Evolutionary conservation across 805 yeast species (phyloP), one percentile per base, ranked within the genome.

Genomic region (Myxozyma nipponensis): DNA sequence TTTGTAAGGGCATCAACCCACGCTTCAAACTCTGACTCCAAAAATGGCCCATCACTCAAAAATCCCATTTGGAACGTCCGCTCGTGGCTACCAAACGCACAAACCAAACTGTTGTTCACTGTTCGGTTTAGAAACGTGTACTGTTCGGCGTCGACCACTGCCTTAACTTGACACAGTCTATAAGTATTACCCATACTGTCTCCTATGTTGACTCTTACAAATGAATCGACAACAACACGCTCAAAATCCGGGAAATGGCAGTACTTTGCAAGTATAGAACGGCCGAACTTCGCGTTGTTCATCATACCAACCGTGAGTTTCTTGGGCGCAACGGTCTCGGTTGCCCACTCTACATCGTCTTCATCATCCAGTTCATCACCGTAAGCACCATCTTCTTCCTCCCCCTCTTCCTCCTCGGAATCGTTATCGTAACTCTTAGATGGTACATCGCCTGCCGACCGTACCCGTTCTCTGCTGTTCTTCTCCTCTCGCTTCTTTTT

Each of bases 131-230:
- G 72, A 66, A 79, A 71, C 32, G 66, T 68, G 63, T 81, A 81
- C 17, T 81, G 78, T 55, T 71, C 75, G 22, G 52, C 36, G n/a
- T 54, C 51, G 15, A 50, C 50, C 17, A 50, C 24, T 21, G 47
- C 57, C 58, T 82, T 84, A 39, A 93, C 81, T 63, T 79, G 83
- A 43, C 91, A 95, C 79, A 91, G 77, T 61, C 97, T 77, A 69
- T 93, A 91, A 46, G 79, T 77, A 9, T 83, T 77, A 40, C 80
- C 75, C 49, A 75, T 76, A 61, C 83, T 84, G 38, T 72, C 63
- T 7, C 96, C 96, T 49, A 93, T 78, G 65, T 87, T 89, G 48
- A 93, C 82, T 58, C 90, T 78, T 32, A 90, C 95, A 65, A 75
- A 87, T 44, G 95, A 81, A 22, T 54, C 57, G 18, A 77, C 73